A percentile compares a stretch with the other conserved stretches of the same genome.
These are phyloP conservation scores for Suillus cothurnatus DNA, from an alignment of 768 basidiomycete genomes.

Conservation along the genomic window DNA sequence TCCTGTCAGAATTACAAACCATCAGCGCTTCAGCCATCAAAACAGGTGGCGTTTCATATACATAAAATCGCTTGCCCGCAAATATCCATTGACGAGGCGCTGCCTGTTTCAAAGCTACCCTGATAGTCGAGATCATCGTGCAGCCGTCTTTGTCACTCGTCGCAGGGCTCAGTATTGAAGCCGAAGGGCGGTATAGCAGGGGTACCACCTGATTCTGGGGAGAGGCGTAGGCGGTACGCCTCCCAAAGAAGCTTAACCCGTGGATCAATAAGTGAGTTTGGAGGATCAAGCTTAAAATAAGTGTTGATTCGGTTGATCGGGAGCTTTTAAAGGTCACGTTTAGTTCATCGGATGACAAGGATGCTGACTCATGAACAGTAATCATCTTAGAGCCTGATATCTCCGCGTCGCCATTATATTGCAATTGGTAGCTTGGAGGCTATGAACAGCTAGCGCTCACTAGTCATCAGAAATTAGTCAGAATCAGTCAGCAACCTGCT, in stretches of 20 bases:
- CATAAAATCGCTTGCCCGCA: no score
- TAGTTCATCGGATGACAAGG: not conserved
- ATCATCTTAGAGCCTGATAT: not conserved
- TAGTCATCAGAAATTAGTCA: not conserved
- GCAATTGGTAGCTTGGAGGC: not conserved
- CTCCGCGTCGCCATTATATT: no score
- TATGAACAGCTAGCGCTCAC: not conserved
- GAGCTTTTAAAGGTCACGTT: no score
- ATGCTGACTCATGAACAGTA: not conserved
- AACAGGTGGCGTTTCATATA: not conserved
- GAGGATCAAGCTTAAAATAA: not conserved
- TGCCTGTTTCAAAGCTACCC: not conserved
- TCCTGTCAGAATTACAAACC: not conserved
- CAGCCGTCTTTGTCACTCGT: not conserved
- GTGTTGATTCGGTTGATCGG: not conserved
- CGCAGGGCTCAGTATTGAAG: not conserved
- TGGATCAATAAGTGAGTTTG: not conserved
- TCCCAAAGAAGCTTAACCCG: not conserved
- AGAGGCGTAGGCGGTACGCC: not conserved
- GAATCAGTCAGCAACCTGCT: not conserved
- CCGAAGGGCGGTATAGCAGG: not conserved
- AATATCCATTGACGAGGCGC: not conserved
- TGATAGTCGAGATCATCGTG: not conserved
- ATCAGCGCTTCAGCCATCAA: not conserved
- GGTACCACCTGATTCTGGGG: not conserved